Evolutionary conservation across 805 yeast species (phyloP), one percentile per base, ranked within the genome.

Genomic region (Suhomyces vadensis): DNA sequence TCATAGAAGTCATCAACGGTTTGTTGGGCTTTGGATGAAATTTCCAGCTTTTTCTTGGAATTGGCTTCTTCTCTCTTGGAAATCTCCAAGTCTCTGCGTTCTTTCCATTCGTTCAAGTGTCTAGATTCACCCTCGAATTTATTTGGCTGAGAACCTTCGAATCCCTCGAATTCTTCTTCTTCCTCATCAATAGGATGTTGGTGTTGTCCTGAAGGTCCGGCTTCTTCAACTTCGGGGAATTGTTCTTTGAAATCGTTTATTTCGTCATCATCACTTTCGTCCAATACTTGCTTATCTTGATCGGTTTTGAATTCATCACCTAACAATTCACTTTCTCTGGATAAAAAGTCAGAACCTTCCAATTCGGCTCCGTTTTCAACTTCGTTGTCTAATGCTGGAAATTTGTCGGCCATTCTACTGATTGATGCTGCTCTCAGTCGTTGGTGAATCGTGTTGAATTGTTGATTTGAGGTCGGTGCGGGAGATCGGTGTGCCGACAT

Each of bases 1-100:
- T 88, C 96, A 65, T 92, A 92, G 65, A 92, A 92, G 51, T 87
- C 96, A 63, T 92, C 97, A 58, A 90, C 81, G 42, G 89, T 83
- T 61, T 82, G 81, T 58, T 81, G 79, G 7, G 98, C 98, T 50
- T 84, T 83, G 41, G 79, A 77, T 44, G 85, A 78, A 46, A 89
- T 75, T 48, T 82, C 88, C 23, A 71, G 71, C 58, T 85, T 79
- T 62, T 80, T 85, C 53, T 79, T 71, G 16, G 69, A 71, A 54
- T 85, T 83, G 50, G 79, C 80, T 53, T 77, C 83, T 58, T 92
- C 98, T 60, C 95, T 79, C 58, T 87, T 81, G 42, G 77, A 72
- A 49, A 92, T 83, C 63, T 90, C 96, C 46, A 85, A 73, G 39
- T 81, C 85, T 57, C 89, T 79, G 56, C 89, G 83, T 56, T 81